Percentiles rank a stretch among this genome's conserved stretches.
phyloP scores from a whole-genome alignment of 345 rosid species.

The Heritiera littoralis region DNA sequence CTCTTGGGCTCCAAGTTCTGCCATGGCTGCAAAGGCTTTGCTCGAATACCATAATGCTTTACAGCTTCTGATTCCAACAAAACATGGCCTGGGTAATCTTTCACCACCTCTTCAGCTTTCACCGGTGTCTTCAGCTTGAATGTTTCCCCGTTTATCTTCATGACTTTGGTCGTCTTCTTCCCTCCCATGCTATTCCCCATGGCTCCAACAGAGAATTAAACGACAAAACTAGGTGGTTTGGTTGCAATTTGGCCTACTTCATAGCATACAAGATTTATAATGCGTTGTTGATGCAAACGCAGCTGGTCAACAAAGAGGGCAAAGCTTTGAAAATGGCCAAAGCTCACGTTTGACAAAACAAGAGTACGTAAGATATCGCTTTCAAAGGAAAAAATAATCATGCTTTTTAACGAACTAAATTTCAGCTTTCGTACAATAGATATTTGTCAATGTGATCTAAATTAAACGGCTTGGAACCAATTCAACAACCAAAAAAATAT shows the following conservation, averaged over 20 bases:
- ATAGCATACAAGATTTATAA: background rate
- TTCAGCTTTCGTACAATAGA: background rate
- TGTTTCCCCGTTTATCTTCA: slow-evolving; percentile 89
- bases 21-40: slow-evolving; percentile 64
- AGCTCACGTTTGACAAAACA: slow-evolving; percentile 39
- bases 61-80: slow-evolving; percentile 79
- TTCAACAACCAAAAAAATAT: background rate
- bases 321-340: slow-evolving; percentile 20
- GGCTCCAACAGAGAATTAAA: background rate
- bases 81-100: slow-evolving; percentile 67
- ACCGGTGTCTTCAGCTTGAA: slow-evolving; percentile 78
- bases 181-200: slow-evolving; percentile 83
- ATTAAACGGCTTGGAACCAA: background rate
- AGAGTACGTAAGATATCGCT: slow-evolving; percentile 25
- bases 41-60: slow-evolving; percentile 69
- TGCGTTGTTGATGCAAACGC: background rate
- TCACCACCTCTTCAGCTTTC: slow-evolving; percentile 66
- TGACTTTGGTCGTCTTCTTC: slow-evolving; percentile 60
- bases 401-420: background rate
- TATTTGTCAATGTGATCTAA: background rate
- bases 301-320: slow-evolving; percentile 51
- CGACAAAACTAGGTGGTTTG: background rate
- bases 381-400: slow-evolving; percentile 19
- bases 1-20: slow-evolving; percentile 64
- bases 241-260: background rate